phyloP scores from a whole-genome alignment of 306 rosid genomes.

The Glycyrrhiza uralensis region DNA sequence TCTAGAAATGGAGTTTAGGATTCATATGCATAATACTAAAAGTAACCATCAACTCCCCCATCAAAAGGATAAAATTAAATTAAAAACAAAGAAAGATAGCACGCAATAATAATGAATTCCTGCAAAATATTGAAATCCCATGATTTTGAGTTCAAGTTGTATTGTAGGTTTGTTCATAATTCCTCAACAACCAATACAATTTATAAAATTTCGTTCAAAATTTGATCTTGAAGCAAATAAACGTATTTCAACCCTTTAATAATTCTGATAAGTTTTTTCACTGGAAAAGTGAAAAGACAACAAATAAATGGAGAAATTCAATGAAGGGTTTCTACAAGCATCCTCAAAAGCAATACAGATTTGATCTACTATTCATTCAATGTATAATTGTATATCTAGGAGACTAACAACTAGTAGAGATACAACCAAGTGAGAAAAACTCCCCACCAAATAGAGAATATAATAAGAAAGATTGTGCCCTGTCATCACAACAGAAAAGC shows the following conservation, averaged over 20 bases:
- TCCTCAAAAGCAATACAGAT: no score
- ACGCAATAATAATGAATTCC: background rate
- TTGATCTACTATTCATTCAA: no score
- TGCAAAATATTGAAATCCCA: background rate
- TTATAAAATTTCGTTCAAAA: background rate
- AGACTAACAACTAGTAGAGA: no score
- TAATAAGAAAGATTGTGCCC: no score
- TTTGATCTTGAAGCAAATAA: background rate
- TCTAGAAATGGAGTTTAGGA: no score
- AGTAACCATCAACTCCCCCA: background rate
- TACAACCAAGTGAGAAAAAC: no score
- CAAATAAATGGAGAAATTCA: background rate
- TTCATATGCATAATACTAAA: no score
- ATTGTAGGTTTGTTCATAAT: background rate
- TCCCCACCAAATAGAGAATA: no score
- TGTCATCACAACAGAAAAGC: constrained; percentile 24
- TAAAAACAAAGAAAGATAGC: background rate
- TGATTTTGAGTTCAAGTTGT: background rate
- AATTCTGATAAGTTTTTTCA: background rate
- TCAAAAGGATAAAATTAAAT: background rate
- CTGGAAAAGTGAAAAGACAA: no score
- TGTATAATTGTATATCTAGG: no score
- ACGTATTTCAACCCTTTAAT: background rate
- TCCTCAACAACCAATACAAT: background rate
- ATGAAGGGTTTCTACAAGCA: no score